Evolutionary conservation across 2,329 filamentous ascomycete genomes (phyloP), one percentile per base, ranked within the genome.

Genomic region (Delphinella strobiligena): DNA sequence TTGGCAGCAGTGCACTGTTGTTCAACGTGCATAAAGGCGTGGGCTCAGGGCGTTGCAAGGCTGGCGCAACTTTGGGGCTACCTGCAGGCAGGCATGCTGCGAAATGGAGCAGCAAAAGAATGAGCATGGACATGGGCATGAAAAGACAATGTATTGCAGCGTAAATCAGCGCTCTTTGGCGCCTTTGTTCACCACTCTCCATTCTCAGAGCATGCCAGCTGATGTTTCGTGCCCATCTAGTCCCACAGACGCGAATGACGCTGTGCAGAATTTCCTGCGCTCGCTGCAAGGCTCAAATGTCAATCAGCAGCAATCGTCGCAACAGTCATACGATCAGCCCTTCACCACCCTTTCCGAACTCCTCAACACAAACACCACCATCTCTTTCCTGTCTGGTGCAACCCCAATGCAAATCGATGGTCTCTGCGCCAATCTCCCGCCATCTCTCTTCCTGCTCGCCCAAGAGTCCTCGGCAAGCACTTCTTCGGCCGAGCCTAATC

Each of bases 341-440:
- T 95, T 83, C 58, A 89, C 88, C 11, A 80, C 87, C 19, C 76
- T 98, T 36, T 79, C 80, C 52, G 89, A 96, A 54, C 78, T 98
- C 4, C 75, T 98, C 29, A 75, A 81, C 36, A 75, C 87, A 1
- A 71, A 79, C 4, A 78, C 75, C 39, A 96, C 88, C 2, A 69
- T 95, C 7, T 77, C 87, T 10, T 75, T 85, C 58, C 70, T 93
- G 43, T 77, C 85, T 36, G 72, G 78, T 31, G 72, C 76, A 10
- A 75, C 82, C 46, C 56, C 61, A 36, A 67, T 74, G 41, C 71
- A 79, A 41, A 67, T 91, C 45, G 80, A 95, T 59, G 69, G 74
- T 33, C 73, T 96, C 3, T 75, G 94, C 51, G 74, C 68, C 50
- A 82, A 82, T 52, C 70, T 98, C 4, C 91, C 91, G 1, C 78